phyloP scores from a whole-genome alignment of 805 yeast genomes.

The Kazachstania taianensis region DNA sequence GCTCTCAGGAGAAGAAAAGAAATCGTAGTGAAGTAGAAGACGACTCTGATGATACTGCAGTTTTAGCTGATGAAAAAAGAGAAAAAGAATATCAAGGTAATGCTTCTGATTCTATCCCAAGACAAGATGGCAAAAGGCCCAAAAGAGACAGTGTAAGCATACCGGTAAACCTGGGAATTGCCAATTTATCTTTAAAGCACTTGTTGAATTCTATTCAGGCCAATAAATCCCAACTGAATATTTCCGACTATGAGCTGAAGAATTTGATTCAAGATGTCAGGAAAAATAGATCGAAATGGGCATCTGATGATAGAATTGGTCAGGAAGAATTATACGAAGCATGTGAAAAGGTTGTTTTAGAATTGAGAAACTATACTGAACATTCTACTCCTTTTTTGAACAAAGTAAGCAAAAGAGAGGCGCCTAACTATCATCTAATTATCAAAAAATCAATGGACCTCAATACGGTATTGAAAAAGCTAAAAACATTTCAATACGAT shows the following conservation, averaged over 20 bases:
- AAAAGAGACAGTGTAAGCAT: conserved; percentile 17
- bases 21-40: conserved; percentile 13
- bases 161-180: conserved; percentile 55
- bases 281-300: conserved; percentile 95
- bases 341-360: conserved; percentile 88
- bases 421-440: conserved; percentile 87
- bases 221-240: conserved; percentile 59
- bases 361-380: conserved; percentile 83
- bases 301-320: conserved; percentile 87
- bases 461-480: conserved; percentile 84
- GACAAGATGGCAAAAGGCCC: conserved; percentile 14
- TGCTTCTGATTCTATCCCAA: conserved; percentile 7
- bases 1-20: conserved; percentile 22
- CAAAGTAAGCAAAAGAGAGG: conserved; percentile 94
- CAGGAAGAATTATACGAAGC: conserved; percentile 98
- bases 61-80: background rate
- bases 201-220: conserved; percentile 68
- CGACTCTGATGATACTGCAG: conserved; percentile 5
- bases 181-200: conserved; percentile 69
- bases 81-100: conserved; percentile 13
- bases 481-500: conserved; percentile 70
- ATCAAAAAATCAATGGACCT: conserved; percentile 95
- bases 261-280: conserved; percentile 85
- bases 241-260: conserved; percentile 76
- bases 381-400: conserved; percentile 94